phyloP scores from a whole-genome alignment of 352 stramenopile species.

The Pythium aristosporum region DNA sequence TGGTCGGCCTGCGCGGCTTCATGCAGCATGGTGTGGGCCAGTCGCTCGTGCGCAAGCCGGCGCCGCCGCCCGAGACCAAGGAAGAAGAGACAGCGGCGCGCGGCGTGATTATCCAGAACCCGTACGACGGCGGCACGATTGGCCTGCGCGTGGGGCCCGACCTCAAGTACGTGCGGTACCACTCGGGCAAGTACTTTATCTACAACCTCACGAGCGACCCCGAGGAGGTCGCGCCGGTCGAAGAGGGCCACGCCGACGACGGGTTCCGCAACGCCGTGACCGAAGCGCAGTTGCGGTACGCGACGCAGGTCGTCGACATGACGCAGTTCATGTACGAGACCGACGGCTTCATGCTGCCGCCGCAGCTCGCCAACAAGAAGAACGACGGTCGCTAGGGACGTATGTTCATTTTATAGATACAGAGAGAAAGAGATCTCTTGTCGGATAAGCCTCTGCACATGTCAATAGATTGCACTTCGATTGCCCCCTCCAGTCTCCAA shows the following conservation, averaged over 20 bases:
- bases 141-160: slow-evolving; percentile 1
- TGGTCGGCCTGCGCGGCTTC: slow-evolving; percentile 13
- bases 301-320: slow-evolving; percentile 2
- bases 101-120: slow-evolving; percentile 6
- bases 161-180: slow-evolving; percentile 11
- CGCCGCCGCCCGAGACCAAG: background rate
- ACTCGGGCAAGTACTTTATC: background rate
- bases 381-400: no score
- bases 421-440: no score
- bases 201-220: slow-evolving; percentile 17
- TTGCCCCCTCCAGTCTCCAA: no score
- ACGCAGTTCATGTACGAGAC: slow-evolving; percentile 10
- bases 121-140: background rate
- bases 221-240: background rate
- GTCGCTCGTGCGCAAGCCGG: slow-evolving; percentile 14
- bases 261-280: slow-evolving; percentile 7
- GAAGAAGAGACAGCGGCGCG: background rate
- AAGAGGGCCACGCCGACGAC: background rate
- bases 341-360: slow-evolving; percentile 6
- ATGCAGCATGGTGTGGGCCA: slow-evolving; percentile 18
- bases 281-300: background rate
- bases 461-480: no score
- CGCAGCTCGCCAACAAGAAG: background rate
- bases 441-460: no score
- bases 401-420: no score